Base-by-base conservation (phyloP, 257 asterid genomes). In the Fraxinus cuspidata region DNA sequence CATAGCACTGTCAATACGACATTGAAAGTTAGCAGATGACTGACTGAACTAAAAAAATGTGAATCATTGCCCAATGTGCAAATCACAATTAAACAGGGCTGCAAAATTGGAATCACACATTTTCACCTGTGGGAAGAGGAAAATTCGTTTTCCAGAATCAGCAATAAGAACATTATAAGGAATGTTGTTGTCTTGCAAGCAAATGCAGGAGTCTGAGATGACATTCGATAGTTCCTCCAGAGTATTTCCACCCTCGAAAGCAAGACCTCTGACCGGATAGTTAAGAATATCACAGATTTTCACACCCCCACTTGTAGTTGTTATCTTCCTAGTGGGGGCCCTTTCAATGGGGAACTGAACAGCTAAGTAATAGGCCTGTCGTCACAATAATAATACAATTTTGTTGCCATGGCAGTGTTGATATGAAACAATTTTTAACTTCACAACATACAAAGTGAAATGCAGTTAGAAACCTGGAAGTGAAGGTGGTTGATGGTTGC, bases 401-500 rank as follows among this genome's bases (percentile, higher is more conserved):
- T 25, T 0, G 0, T 60, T 63, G 19, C 35, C 35, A 11, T 27
- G 8, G 19, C 7, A 25, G 35, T 25, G 27, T 3, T 3, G 34
- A 60, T 60, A 10, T 25, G 32, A 60, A 60, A 60, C 34, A 11
- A 63, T 63, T 11, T 25, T 63, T 25, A 27, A 63, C 31, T 25
- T 11, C 69, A 23, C 19, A 63, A 63, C 11, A 25, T 10, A 63
- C 34, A 2, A 21, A 23, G 7, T 27, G n/a, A 63, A 63, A 11
- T 63, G 34, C 7, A 23, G 69, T 63, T 63, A 27, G 69, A 27
- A 25, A 63, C 69, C 69, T 95, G 98, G 79, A 95, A 95, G 85
- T 95, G 99, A 79, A 95, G 99, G 85, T 95, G 99, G 67, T 95
- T 95, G 86, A 95, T 93, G 66, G 99, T 95, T 63, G 98, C 99